Evolutionary conservation across 2,329 filamentous ascomycete genomes (phyloP), one percentile per base, ranked within the genome.

Genomic region (Ciborinia camelliae): DNA sequence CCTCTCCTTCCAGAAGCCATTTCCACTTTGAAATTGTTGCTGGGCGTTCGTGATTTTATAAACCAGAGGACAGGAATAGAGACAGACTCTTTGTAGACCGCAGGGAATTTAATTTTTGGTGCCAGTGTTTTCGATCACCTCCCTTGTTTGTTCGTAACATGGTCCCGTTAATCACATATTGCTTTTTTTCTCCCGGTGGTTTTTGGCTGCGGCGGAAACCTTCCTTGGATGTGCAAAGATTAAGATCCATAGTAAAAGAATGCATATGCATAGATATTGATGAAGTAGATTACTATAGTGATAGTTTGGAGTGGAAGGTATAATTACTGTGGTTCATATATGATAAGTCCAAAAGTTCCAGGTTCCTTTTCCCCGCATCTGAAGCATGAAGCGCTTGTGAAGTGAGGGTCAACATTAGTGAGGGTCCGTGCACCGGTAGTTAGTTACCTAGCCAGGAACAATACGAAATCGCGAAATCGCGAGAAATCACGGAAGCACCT

Each of bases 401-500:
- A 32, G 15, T 43, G 41, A 7, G 41, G 53, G 18, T 58, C 30
- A 47, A 18, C 14, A 5, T 45, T 10, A 45, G 41, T 35, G 6
- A 47, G 15, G n/a, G 41, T 12, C 55, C 28, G 55, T 58, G 55
- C 55, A 43, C 30, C 39, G 28, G 7, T 32, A 47, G 3, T 45
- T 32, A 47, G 54, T 18, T 57, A n/a, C n/a, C n/a, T n/a, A n/a
- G 15, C 7, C 54, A 57, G 54, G 54, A 45, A 57, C 53, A 39
- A 57, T 20, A 30, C 39, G 26, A 12, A 47, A 47, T 47, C 54
- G 37, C 50, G 30, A 55, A 63, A 23, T 41, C 59, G 48, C 59
- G 37, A 62, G 51, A 58, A 48, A 48, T 39, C 61, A 48, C 61
- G 61, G 15, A 35, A 8, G 18, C 61, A 63, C 32, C 43, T 63